phyloP scores from a whole-genome alignment of 345 rosid species.

The Eucalyptus pauciflora region DNA sequence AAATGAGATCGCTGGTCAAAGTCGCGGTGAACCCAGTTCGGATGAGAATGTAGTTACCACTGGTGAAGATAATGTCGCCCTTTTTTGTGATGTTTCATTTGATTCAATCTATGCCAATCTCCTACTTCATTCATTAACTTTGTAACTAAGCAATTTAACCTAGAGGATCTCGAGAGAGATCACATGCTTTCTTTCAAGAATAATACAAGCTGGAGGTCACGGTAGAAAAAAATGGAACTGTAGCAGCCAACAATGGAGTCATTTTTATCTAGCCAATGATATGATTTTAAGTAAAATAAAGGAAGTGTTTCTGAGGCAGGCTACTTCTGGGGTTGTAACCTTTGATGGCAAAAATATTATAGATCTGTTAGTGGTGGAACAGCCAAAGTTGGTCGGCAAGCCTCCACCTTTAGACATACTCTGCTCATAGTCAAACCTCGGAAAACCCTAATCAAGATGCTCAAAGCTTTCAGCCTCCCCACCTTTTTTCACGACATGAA shows the following conservation, averaged over 20 bases:
- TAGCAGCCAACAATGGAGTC: neutral
- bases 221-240: neutral
- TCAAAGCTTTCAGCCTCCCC: too few species aligned
- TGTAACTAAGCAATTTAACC: neutral
- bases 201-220: neutral
- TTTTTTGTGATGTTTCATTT: neutral
- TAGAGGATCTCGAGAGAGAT: neutral
- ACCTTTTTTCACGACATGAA: too few species aligned
- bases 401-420: neutral
- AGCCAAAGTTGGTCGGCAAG: neutral
- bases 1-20: neutral
- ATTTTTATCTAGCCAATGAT: neutral
- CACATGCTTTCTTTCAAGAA: neutral
- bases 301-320: neutral
- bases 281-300: neutral
- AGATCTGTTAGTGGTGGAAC: neutral
- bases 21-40: neutral
- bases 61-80: rapidly evolving
- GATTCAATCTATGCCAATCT: neutral
- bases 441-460: neutral
- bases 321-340: neutral
- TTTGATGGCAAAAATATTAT: neutral
- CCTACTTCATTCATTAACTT: neutral
- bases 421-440: neutral
- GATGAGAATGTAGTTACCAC: neutral